These are phyloP conservation scores for Candida ulmi DNA, from an alignment of 805 yeast genomes.

Conservation along the genomic window DNA sequence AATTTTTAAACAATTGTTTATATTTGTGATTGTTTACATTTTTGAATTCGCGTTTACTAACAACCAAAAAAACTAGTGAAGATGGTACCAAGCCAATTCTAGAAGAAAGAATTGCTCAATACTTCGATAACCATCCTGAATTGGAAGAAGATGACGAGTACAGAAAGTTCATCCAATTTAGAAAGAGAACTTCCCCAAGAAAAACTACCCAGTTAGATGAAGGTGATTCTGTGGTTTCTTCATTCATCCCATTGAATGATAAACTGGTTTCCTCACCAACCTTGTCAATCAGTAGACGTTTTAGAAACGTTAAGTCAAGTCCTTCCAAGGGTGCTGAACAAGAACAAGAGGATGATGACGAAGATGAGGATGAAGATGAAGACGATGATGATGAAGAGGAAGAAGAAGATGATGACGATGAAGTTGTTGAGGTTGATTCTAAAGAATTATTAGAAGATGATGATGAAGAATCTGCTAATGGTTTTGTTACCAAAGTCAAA, in stretches of 20 bases:
- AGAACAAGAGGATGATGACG: constrained; percentile 6
- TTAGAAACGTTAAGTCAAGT: constrained; percentile 17
- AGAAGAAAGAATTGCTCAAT: constrained; percentile 23
- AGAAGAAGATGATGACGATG: constrained; percentile 6
- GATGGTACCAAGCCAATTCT: constrained; percentile 25
- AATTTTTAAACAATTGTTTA: not conserved
- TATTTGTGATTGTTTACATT: constrained; percentile 1
- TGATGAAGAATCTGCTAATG: constrained; percentile 14
- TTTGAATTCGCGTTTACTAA: constrained; percentile 5
- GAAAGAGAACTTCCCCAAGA: constrained; percentile 23
- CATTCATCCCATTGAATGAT: constrained; percentile 8
- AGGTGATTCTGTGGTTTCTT: constrained; percentile 7
- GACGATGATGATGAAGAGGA: constrained; percentile 11
- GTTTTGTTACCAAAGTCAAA: constrained; percentile 5
- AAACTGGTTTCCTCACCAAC: constrained; percentile 17
- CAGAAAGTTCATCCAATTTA: constrained; percentile 20
- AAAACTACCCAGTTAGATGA: constrained; percentile 13
- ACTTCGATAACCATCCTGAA: constrained; percentile 27
- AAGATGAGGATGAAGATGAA: constrained; percentile 6
- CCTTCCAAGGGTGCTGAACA: constrained; percentile 16
- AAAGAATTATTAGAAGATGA: constrained; percentile 18
- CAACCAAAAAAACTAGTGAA: constrained; percentile 11
- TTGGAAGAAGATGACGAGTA: constrained; percentile 19
- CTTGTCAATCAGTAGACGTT: constrained; percentile 14
- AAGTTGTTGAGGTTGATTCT: constrained; percentile 10